These are phyloP conservation scores for Casuarina glauca DNA, from an alignment of 306 rosid genomes.

Conservation along the genomic window DNA sequence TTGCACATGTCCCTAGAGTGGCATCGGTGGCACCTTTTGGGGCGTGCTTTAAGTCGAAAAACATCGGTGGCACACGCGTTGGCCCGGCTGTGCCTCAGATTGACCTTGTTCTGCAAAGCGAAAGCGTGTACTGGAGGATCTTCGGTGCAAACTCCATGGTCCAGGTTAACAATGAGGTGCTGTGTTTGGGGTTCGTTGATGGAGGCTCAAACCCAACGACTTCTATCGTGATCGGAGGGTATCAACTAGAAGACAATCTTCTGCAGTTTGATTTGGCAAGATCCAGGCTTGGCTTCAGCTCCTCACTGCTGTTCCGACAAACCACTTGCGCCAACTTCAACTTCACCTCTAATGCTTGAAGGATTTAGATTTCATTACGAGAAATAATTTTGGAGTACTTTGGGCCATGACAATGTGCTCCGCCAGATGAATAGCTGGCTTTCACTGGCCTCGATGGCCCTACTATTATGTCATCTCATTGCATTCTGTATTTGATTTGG, in stretches of 20 bases:
- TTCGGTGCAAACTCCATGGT: constrained; percentile 68
- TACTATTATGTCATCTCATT: too few species aligned
- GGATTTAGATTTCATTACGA: background rate
- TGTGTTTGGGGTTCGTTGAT: constrained; percentile 64
- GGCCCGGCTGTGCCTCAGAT: constrained; percentile 51
- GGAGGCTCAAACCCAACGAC: constrained; percentile 47
- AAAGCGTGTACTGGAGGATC: constrained; percentile 43
- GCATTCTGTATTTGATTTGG: too few species aligned
- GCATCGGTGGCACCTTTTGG: constrained; percentile 53
- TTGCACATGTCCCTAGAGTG: constrained; percentile 23
- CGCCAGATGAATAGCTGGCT: too few species aligned
- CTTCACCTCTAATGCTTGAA: constrained; percentile 44
- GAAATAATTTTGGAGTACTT: background rate
- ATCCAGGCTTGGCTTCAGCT: constrained; percentile 57
- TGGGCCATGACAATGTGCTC: too few species aligned
- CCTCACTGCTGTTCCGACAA: constrained; percentile 28
- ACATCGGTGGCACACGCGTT: constrained; percentile 21
- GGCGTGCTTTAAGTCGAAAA: constrained; percentile 36
- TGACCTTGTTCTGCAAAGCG: constrained; percentile 50
- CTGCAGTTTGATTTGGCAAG: constrained; percentile 50
- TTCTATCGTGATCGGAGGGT: constrained; percentile 57
- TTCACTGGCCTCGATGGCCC: too few species aligned
- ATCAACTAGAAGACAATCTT: constrained; percentile 56
- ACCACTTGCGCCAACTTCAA: constrained; percentile 58
- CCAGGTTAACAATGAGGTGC: constrained; percentile 24